Percentiles rank a stretch among this genome's conserved stretches.
These are phyloP conservation scores for Sporothrix humicola DNA, from an alignment of 2,329 filamentous ascomycete species.

Conservation along the genomic window DNA sequence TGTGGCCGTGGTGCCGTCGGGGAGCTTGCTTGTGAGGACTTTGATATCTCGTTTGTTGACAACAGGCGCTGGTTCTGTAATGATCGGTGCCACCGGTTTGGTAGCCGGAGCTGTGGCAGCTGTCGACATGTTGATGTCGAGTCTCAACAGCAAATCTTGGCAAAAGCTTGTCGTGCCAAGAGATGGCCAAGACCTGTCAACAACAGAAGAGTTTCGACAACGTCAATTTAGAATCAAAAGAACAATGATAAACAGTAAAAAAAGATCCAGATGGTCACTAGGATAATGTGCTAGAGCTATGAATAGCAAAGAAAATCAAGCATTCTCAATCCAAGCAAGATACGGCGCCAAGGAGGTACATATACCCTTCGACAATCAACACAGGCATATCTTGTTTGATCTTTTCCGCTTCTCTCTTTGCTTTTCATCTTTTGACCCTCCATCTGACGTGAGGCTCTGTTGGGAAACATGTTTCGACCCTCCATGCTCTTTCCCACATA, in stretches of 20 bases:
- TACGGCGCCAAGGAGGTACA: not conserved
- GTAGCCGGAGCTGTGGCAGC: not conserved
- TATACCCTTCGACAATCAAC: not conserved
- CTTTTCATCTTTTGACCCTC: no score
- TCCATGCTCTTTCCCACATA: no score
- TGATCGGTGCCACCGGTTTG: no score
- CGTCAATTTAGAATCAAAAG: not conserved
- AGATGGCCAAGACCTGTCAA: not conserved
- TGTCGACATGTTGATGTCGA: not conserved
- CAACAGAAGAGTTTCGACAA: not conserved
- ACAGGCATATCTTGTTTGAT: not conserved
- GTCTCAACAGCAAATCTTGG: not conserved
- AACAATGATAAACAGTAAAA: not conserved
- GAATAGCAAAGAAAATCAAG: no score
- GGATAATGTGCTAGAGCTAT: no score
- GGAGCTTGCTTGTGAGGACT: not conserved
- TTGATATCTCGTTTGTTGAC: constrained; percentile 21
- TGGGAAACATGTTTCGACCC: no score
- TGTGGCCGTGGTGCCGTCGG: not conserved
- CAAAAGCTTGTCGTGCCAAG: constrained; percentile 19
- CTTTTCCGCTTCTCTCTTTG: not conserved
- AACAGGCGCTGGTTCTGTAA: not conserved
- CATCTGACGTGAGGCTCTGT: no score
- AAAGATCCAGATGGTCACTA: no score
- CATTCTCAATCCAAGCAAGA: not conserved